Base-by-base conservation (phyloP, 306 rosid species). In the Cucurbita moschata region DNA sequence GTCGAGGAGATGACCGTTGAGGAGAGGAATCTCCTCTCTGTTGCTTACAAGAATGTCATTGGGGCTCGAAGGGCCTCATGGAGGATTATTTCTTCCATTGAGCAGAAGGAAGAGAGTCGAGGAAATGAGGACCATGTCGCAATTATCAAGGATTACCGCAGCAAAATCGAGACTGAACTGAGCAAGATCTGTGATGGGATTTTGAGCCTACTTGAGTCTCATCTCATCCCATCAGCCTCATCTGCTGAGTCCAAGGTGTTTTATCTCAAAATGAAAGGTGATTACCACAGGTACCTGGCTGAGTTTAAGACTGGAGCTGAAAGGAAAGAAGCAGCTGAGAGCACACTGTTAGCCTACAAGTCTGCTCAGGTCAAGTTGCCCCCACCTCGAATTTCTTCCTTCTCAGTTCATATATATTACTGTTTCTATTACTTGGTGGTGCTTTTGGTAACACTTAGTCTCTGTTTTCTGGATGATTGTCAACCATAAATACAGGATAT, bases 101-200 rank as follows among this genome's bases (percentile, higher is more conserved):
- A 92, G 86, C 98, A 90, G 87, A 92, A 92, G 85, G 96, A 92
- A 85, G 96, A 92, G 82, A 92, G 88, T 61, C 85, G 96, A 78
- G 98, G 96, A 10, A 90, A 92, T 58, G 98, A 90, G 77, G 96
- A 92, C 55, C 96, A 87, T 74, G 96, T 88, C 14, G 39, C 84
- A 19, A 50, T 82, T 52, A 92, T 92, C 56, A 92, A 92, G 86
- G 98, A 92, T 30, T 92, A 92, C 78, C 82, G 92, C 70, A 83
- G 88, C 38, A 88, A 92, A 87, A 92, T 92, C 6, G 98, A 92
- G 74, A 16, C 85, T 6, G 96, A 92, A 78, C 85, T 92, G 80
- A 87, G 98, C 91, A 92, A 90, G 88, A 92, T 92, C 80, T 92
- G 98, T 83, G 96, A 90, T 68, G 96, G 98, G 64, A 92, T 92